phyloP scores from a whole-genome alignment of 306 rosid genomes.

The Potentilla sterilis region DNA sequence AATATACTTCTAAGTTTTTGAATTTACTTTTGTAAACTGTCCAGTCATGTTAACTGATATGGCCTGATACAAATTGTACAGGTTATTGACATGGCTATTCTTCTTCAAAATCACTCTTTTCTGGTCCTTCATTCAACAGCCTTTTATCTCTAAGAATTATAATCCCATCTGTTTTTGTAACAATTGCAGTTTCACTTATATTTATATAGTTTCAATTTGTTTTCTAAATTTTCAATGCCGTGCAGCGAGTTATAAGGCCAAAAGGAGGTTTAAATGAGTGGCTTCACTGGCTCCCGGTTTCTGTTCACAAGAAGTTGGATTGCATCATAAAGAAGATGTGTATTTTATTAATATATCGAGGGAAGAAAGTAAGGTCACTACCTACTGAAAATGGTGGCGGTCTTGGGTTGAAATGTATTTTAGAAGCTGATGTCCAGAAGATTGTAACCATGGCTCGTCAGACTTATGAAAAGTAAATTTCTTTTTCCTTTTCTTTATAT shows the following conservation, averaged over 20 bases:
- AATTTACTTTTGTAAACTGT: not conserved
- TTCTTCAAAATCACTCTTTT: not conserved
- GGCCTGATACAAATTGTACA: not conserved
- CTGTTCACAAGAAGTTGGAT: slow-evolving; percentile 61
- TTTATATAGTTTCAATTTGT: not conserved
- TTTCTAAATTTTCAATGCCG: not conserved
- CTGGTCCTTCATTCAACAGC: not conserved
- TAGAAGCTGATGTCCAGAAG: slow-evolving; percentile 79
- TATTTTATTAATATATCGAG: slow-evolving; percentile 39
- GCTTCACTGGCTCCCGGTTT: slow-evolving; percentile 95
- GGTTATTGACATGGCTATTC: not conserved
- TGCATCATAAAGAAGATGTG: slow-evolving; percentile 45
- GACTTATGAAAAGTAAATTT: slow-evolving; percentile 66
- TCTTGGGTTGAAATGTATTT: slow-evolving; percentile 61
- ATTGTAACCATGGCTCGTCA: slow-evolving; percentile 73
- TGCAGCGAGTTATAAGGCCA: slow-evolving; percentile 92
- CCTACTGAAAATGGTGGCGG: slow-evolving; percentile 62
- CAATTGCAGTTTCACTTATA: not conserved
- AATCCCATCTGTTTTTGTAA: not conserved
- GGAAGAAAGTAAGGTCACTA: slow-evolving; percentile 37
- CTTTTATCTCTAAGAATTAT: not conserved
- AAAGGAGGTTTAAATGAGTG: slow-evolving; percentile 76
- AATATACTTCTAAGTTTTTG: not conserved
- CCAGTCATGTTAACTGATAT: not conserved
- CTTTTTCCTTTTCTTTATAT: slow-evolving; percentile 12